Evolutionary conservation across 164 flowering plant genomes (phyloP).

Genomic region (Tinospora cordifolia): DNA sequence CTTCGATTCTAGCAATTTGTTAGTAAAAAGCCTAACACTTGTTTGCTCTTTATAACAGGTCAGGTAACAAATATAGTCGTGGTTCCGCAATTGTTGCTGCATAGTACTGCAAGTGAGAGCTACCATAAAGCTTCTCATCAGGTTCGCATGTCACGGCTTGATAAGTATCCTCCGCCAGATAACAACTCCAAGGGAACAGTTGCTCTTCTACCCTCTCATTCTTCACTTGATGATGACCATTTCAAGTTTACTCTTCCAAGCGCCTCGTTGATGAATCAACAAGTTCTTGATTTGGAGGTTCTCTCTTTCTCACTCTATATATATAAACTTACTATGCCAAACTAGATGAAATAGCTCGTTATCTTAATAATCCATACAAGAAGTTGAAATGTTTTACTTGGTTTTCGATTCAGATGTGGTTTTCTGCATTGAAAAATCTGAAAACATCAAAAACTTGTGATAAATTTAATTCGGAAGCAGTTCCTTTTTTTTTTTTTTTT

Average conservation of each 20-base stretch:
- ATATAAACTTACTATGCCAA: no score
- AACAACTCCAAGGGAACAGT: constrained; percentile 19
- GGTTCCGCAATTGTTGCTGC: constrained; percentile 31
- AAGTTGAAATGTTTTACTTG: no score
- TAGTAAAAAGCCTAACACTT: background rate
- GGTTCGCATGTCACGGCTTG: constrained; percentile 29
- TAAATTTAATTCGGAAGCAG: no score
- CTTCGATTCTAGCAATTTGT: background rate
- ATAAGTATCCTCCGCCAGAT: constrained; percentile 35
- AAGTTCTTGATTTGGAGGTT: constrained; percentile 43
- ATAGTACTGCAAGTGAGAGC: constrained; percentile 18
- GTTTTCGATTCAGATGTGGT: no score
- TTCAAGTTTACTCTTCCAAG: constrained; percentile 15
- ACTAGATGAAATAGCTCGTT: no score
- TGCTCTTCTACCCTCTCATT: constrained; percentile 19
- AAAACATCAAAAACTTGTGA: no score
- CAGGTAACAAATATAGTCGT: constrained; percentile 36
- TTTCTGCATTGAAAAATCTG: no score
- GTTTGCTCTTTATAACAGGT: constrained; percentile 27
- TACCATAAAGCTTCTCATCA: constrained; percentile 21
- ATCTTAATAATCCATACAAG: no score
- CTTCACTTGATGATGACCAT: constrained; percentile 22
- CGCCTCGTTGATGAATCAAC: constrained; percentile 22
- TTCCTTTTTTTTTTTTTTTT: no score
- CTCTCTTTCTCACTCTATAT: constrained; percentile 7